Evolutionary conservation across 257 asterid species (phyloP), one percentile per base, ranked within the genome.

Genomic region (Voacanga thouarsii): DNA sequence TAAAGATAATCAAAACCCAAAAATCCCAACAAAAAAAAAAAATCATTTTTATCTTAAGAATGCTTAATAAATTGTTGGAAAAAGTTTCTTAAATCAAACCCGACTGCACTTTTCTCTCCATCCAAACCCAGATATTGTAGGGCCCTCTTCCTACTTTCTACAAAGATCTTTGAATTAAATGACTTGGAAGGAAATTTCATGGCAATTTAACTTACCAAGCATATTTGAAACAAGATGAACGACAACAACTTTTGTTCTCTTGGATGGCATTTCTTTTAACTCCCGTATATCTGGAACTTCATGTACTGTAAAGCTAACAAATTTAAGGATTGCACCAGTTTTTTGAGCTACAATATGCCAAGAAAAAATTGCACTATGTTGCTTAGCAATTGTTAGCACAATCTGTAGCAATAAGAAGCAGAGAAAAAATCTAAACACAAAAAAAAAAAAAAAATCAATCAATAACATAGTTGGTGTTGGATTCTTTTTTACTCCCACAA

Each of bases 291-390:
- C 97, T 71, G 99, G 97, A 84, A 89, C 94, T 88, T 93, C 99
- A 80, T 86, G 87, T 75, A 90, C 87, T 0, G 90, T 85, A 77
- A 96, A 87, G 77, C 59, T 82, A 68, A 92, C 94, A 83, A 81
- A 90, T 85, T 87, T 96, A 70, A 96, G 81, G 74, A 86, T 83
- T 49, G 97, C 99, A 81, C 99, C 98, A 59, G 99, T 93, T 90
- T 85, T 93, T 82, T 96, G 97, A 87, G 98, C 96, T n/a, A 96
- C 92, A 85, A 90, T 37, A 89, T 93, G 98, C 99, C 99, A 96
- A 78, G 98, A 98, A 80, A 96, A 97, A 81, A 93, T 89, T 71
- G 96, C 90, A 85, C 99, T 96, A 87, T 96, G 99, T 89, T 93
- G 98, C 82, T 96, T 98, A 72, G 97, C 98, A 64, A 96, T 84